Base-by-base conservation (phyloP, 2,329 filamentous ascomycete genomes). In the Helotiales sp. region DNA sequence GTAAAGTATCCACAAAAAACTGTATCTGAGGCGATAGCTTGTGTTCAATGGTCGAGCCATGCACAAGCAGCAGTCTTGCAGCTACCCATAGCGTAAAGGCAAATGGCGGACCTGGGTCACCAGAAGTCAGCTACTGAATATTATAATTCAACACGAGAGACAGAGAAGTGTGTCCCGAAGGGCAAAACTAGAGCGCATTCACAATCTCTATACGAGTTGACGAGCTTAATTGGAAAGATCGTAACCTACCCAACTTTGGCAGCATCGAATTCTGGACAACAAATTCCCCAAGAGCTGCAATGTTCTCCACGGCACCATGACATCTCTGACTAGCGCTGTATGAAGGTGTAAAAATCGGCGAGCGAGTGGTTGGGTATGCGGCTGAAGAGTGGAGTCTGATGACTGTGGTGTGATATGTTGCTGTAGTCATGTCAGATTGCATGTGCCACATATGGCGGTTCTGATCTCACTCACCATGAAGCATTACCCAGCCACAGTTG, bases 61-160 rank as follows among this genome's bases (percentile, higher is more conserved):
- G 92, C 2, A 97, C 93, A 8, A 96, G 85, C 5, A 96, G 79
- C 3, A 96, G 80, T 3, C 93, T 87, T 5, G 93, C 91, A 2
- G 90, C 91, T 15, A 96, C 93, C 93, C 93, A 96, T 1, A 96
- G 79, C 0, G 90, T 92, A 70, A 96, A 97, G 3, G 92, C 92
- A 71, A 96, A 96, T 0, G 91, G 92, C 0, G 92, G 92, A 0
- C 93, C n/a, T n/a, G n/a, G n/a, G n/a, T n/a, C n/a, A n/a, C n/a
- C n/a, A n/a, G n/a, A n/a, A n/a, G n/a, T n/a, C n/a, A n/a, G n/a
- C n/a, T n/a, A n/a, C n/a, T n/a, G n/a, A n/a, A n/a, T n/a, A n/a
- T n/a, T n/a, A n/a, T n/a, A n/a, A n/a, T n/a, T n/a, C n/a, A n/a
- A n/a, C n/a, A n/a, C n/a, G n/a, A n/a, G n/a, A n/a, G n/a, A n/a